Base-by-base conservation (phyloP, 2,329 filamentous ascomycete species). In the Alternaria sp. region DNA sequence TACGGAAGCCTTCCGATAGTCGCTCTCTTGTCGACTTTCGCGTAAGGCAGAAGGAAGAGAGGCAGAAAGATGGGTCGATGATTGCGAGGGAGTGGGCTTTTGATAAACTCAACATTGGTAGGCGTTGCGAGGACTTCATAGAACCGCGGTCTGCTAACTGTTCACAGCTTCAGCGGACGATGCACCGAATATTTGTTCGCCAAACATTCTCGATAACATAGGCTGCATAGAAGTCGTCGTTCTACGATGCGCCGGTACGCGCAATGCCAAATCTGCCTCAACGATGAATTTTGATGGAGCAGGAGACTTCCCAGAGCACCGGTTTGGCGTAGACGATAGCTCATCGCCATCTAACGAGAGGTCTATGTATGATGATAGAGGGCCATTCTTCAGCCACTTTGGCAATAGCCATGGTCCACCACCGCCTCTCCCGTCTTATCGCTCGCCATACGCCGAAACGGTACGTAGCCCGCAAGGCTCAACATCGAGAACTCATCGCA, bases 81-180 rank as follows among this genome's bases (percentile, higher is more conserved):
- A 75, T 86, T 60, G 85, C 83, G 0, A 80, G 84, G 11, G 82
- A 84, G 43, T 88, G 86, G 86, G 81, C 79, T 5, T 88, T 88
- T 67, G 82, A 84, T 46, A 80, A 81, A 45, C 77, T 86, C 23
- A 82, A 84, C 49, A 81, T 82, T 60, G 80, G 85, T 87, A 71
- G 66, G 78, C 55, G 3, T 23, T 25, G 25, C 10, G n/a, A 4
- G 2, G 20, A 23, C 18, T 11, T 10, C 11, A 15, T 0, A 20
- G 10, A 21, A 11, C 9, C 0, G 12, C n/a, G 0, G 2, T 12
- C 7, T 28, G 37, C 69, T 78, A 25, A 80, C 60, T 12, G 21
- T 0, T 26, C 8, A 30, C 43, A 84, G 82, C 66, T 4, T 71
- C 74, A 55, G 79, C 81, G 14, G 78, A 83, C 60, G 73, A 73